Evolutionary conservation across 257 asterid species (phyloP), one percentile per base, ranked within the genome.

Genomic region (Misopates orontium): DNA sequence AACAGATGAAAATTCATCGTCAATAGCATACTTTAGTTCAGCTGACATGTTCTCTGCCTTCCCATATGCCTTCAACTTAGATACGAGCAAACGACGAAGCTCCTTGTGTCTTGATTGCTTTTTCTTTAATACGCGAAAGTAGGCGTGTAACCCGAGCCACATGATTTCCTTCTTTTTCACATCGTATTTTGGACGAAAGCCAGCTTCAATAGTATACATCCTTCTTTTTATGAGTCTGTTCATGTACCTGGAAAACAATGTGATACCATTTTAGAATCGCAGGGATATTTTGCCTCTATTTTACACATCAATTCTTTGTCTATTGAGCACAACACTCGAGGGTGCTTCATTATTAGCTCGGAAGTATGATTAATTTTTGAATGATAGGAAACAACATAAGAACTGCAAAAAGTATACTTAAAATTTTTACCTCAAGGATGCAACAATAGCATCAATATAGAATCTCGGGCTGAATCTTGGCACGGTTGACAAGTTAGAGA

Each of bases 111-210:
- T 73, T 1, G 93, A 77, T 45, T 89, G 86, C 65, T 92, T 92
- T 73, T 85, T 85, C 76, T 66, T 71, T 61, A 92, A 42, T 50
- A 82, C 95, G 48, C 81, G 85, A 23, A 60, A 50, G 56, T 82
- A 87, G 25, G 97, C 97, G 44, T 72, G 75, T 60, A 87, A 70
- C 4, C 98, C 97, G 0, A 92, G 96, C 93, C 92, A 89, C 44
- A 82, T 55, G 1, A 81, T 66, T 40, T 92, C 97, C 68, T 55
- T 60, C 73, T 71, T 82, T 59, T 61, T 72, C 72, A 92, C 88
- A 4, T 77, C 70, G 36, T 81, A 76, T 66, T 74, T 75, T 4
- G 96, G 98, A 69, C 78, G 86, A 71, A 74, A 69, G 56, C 62
- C 83, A 20, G 25, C 13, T 19, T 42, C 50, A 61, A 83, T 60